A percentile compares a stretch with the other conserved stretches of the same genome.
Evolutionary conservation across 148 eudicot species (phyloP).

Genomic region (Gaultheria prostrata): DNA sequence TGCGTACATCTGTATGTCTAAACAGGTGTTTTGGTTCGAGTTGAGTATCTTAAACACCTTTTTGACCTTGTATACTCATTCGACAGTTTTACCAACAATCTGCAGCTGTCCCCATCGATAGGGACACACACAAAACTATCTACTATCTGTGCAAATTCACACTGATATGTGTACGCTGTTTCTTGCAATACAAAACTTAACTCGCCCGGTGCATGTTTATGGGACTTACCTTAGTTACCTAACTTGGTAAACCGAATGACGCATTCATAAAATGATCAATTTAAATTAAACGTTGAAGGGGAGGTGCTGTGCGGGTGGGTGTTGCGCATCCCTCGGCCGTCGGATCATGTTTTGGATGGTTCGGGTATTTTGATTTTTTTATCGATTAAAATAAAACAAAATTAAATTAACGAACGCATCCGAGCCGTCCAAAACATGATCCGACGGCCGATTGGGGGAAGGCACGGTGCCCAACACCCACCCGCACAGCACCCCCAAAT

Average conservation of each 20-base stretch:
- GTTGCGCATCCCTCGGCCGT: too few relatives aligned
- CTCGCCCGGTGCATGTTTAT: neutral
- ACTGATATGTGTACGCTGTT: neutral
- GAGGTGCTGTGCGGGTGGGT: too few relatives aligned
- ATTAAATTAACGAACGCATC: too few relatives aligned
- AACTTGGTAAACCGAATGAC: neutral
- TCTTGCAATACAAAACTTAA: neutral
- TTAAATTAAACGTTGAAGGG: too few relatives aligned
- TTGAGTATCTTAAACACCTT: neutral
- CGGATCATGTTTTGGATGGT: too few relatives aligned
- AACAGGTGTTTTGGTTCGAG: neutral
- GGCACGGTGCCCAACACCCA: too few relatives aligned
- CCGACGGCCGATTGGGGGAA: too few relatives aligned
- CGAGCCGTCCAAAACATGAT: too few relatives aligned
- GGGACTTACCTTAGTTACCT: neutral
- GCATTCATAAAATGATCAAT: neutral
- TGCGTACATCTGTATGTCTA: neutral
- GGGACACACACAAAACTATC: neutral
- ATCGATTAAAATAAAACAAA: too few relatives aligned
- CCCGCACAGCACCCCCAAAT: too few relatives aligned
- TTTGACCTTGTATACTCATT: neutral
- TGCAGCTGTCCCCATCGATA: neutral
- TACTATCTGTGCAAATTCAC: neutral
- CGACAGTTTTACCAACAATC: neutral
- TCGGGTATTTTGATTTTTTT: too few relatives aligned